Evolutionary conservation across 345 rosid genomes (phyloP).

Genomic region (Dipteronia sinensis): DNA sequence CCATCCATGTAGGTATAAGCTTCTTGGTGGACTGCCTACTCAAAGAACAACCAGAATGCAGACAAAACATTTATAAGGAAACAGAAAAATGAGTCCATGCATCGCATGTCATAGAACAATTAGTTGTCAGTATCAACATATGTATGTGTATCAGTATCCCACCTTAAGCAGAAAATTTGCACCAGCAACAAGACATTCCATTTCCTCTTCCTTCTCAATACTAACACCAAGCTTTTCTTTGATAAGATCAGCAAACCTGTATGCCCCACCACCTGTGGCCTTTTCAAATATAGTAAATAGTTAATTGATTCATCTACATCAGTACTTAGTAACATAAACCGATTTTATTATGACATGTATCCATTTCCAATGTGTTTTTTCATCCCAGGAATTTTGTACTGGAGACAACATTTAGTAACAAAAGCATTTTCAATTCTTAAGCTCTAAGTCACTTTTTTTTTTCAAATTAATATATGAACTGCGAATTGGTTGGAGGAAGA

Average conservation of each 20-base stretch:
- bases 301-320: constrained; percentile 17
- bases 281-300: constrained; percentile 35
- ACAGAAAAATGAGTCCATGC: not conserved
- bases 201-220: constrained; percentile 94
- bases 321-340: constrained; percentile 2
- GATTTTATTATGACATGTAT: not conserved
- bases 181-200: constrained; percentile 93
- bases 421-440: not conserved
- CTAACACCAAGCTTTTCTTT: constrained; percentile 79
- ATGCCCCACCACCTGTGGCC: constrained; percentile 99
- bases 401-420: not conserved
- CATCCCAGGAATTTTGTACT: not conserved
- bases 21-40: constrained; percentile 75
- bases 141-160: constrained; percentile 16
- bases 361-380: not conserved
- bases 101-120: not conserved
- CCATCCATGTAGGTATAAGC: constrained; percentile 76
- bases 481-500: not conserved
- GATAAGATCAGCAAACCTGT: constrained; percentile 86
- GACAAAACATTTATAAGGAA: constrained; percentile 5
- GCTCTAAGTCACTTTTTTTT: not conserved
- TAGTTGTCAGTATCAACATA: constrained; percentile 12
- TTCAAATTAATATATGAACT: not conserved
- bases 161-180: constrained; percentile 97
- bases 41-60: constrained; percentile 31